Evolutionary conservation across 2,329 filamentous ascomycete species (phyloP).

Genomic region (Colletotrichum sansevieriae): DNA sequence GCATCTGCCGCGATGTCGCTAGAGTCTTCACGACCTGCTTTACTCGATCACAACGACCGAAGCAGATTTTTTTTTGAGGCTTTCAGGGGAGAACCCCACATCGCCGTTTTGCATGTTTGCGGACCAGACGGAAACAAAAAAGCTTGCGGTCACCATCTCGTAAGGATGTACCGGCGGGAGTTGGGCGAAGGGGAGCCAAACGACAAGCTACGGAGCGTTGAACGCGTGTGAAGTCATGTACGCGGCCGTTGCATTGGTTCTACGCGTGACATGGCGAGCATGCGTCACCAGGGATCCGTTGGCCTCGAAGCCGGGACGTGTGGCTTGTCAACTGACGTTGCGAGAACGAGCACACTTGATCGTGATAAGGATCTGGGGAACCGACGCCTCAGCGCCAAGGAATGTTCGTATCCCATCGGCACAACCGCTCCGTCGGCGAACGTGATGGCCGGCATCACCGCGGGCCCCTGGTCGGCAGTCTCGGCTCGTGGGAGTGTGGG

Average conservation of each 20-base stretch:
- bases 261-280: neutral
- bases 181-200: slow-evolving; percentile 2
- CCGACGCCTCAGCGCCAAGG: slow-evolving; percentile 23
- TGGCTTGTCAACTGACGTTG: neutral
- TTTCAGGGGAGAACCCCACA: slow-evolving; percentile 19
- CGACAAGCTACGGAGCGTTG: neutral
- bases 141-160: slow-evolving; percentile 25
- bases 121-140: slow-evolving; percentile 19
- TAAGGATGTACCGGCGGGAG: slow-evolving; percentile 13
- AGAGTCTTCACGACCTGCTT: neutral
- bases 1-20: no score
- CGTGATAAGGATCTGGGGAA: slow-evolving; percentile 32
- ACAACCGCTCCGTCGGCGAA: slow-evolving; percentile 27
- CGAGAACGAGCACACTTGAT: slow-evolving; percentile 15
- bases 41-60: neutral
- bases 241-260: slow-evolving; percentile 10
- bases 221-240: slow-evolving; percentile 18
- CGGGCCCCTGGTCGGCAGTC: slow-evolving; percentile 26
- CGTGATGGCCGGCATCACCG: slow-evolving; percentile 23
- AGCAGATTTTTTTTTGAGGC: slow-evolving; percentile 19
- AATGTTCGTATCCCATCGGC: slow-evolving; percentile 34
- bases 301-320: neutral
- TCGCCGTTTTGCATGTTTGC: slow-evolving; percentile 1
- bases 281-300: neutral
- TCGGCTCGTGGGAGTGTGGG: slow-evolving; percentile 36